Percentiles rank a stretch among this genome's conserved stretches.
These are phyloP conservation scores for Talaromyces sp. DNA, from an alignment of 2,329 filamentous ascomycete genomes.

Conservation along the genomic window DNA sequence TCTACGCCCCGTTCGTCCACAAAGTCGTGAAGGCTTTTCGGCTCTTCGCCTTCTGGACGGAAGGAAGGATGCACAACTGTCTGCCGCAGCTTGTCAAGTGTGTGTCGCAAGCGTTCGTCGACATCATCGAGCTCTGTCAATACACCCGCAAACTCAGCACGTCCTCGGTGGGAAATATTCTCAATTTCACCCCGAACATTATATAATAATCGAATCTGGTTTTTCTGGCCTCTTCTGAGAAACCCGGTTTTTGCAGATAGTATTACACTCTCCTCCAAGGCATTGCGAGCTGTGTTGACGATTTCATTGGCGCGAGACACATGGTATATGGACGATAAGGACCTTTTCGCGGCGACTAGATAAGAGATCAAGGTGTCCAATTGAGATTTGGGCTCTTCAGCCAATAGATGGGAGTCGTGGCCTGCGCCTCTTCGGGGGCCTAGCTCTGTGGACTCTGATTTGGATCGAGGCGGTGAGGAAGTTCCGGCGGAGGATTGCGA, in stretches of 20 bases:
- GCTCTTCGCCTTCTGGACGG: conserved; percentile 43
- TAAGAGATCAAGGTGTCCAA: conserved; percentile 78
- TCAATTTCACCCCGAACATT: conserved; percentile 42
- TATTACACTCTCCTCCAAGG: conserved; percentile 73
- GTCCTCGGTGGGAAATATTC: conserved; percentile 38
- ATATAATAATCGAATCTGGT: conserved; percentile 42
- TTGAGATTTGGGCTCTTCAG: conserved; percentile 24
- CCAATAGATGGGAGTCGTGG: conserved; percentile 5
- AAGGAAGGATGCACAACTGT: conserved; percentile 57
- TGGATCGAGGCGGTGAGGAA: conserved; percentile 5
- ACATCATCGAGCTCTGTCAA: conserved; percentile 56
- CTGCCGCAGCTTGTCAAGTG: conserved; percentile 50
- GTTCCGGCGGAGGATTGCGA: conserved; percentile 10
- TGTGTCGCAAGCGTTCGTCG: conserved; percentile 52
- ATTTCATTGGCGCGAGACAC: conserved; percentile 85
- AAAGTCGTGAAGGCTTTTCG: conserved; percentile 60
- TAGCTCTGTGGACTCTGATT: conserved; percentile 1
- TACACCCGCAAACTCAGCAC: conserved; percentile 44
- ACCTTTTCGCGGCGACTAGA: conserved; percentile 80
- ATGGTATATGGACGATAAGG: conserved; percentile 73
- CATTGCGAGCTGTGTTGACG: conserved; percentile 66
- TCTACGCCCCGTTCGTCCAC: conserved; percentile 60
- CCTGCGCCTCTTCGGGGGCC: not conserved
- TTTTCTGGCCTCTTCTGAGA: conserved; percentile 56
- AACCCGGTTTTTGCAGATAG: conserved; percentile 66